phyloP scores from a whole-genome alignment of 2,329 filamentous ascomycete genomes.

The Exutisphaerella laricina region DNA sequence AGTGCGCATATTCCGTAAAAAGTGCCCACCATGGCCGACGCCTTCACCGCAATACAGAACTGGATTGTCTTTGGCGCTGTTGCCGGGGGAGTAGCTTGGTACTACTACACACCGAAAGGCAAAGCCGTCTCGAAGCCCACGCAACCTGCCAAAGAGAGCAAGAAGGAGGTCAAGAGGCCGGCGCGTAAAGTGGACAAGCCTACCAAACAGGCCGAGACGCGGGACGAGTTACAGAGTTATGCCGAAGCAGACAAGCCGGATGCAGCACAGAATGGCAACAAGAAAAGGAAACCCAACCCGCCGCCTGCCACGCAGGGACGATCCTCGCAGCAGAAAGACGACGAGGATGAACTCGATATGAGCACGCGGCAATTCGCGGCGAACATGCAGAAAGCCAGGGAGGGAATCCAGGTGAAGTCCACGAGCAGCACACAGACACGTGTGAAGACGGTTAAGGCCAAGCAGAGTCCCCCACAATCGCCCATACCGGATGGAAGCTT shows the following conservation, averaged over 20 bases:
- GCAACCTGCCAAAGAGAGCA: constrained; percentile 14
- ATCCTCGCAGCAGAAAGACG: constrained; percentile 29
- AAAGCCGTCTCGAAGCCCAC: constrained; percentile 1
- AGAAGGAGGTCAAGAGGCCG: constrained; percentile 17
- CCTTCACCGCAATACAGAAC: constrained; percentile 8
- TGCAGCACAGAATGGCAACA: constrained; percentile 14
- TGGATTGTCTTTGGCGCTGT: constrained; percentile 9
- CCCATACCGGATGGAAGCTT: constrained; percentile 52
- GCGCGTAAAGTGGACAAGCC: constrained; percentile 7
- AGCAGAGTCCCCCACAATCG: constrained; percentile 36
- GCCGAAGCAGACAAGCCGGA: constrained; percentile 3
- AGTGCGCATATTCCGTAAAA: background rate
- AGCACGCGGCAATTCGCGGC: constrained; percentile 72
- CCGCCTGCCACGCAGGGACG: constrained; percentile 10
- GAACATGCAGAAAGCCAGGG: constrained; percentile 64
- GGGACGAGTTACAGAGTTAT: constrained; percentile 1
- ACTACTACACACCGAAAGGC: constrained; percentile 7
- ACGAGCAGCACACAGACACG: constrained; percentile 50
- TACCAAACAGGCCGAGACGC: constrained; percentile 1
- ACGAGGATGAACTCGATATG: constrained; percentile 54
- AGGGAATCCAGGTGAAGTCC: constrained; percentile 60
- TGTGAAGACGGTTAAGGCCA: constrained; percentile 47
- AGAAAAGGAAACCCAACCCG: constrained; percentile 34
- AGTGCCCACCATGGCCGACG: constrained; percentile 5
- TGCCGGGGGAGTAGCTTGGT: constrained; percentile 5